These are phyloP conservation scores for Tetracladium maxilliforme DNA, from an alignment of 2,329 filamentous ascomycete genomes.

Conservation along the genomic window DNA sequence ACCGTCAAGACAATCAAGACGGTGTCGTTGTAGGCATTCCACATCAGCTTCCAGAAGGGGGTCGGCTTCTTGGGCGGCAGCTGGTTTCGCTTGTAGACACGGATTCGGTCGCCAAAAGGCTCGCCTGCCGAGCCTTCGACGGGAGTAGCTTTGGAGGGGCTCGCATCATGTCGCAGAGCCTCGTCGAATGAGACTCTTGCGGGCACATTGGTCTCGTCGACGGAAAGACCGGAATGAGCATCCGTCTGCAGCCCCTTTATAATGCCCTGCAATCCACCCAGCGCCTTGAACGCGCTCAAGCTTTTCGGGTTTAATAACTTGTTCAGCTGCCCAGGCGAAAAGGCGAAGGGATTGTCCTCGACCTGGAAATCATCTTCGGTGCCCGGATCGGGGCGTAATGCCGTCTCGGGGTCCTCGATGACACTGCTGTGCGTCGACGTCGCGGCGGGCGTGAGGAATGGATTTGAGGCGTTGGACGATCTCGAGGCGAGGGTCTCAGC, in stretches of 20 bases:
- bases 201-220: slow-evolving; percentile 51
- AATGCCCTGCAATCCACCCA: slow-evolving; percentile 58
- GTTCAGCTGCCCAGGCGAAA: slow-evolving; percentile 55
- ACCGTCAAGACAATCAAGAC: slow-evolving; percentile 58
- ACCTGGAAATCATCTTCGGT: slow-evolving; percentile 56
- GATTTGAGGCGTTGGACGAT: too few species aligned
- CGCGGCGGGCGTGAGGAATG: too few species aligned
- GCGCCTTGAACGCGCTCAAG: slow-evolving; percentile 55
- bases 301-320: slow-evolving; percentile 74
- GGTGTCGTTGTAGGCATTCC: slow-evolving; percentile 76
- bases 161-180: slow-evolving; percentile 21
- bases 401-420: too few species aligned
- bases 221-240: slow-evolving; percentile 46
- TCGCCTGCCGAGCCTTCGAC: slow-evolving; percentile 3
- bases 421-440: too few species aligned
- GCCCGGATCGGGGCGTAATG: slow-evolving; percentile 54
- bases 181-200: slow-evolving; percentile 56
- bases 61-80: slow-evolving; percentile 58
- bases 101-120: slow-evolving; percentile 45
- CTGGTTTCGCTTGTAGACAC: slow-evolving; percentile 53
- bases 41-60: slow-evolving; percentile 53
- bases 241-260: slow-evolving; percentile 61
- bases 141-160: slow-evolving; percentile 13
- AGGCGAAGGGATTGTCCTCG: slow-evolving; percentile 57
- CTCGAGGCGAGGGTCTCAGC: too few species aligned